phyloP scores from a whole-genome alignment of 1,139 yeast species.

The Sugiyamaella sp. region DNA sequence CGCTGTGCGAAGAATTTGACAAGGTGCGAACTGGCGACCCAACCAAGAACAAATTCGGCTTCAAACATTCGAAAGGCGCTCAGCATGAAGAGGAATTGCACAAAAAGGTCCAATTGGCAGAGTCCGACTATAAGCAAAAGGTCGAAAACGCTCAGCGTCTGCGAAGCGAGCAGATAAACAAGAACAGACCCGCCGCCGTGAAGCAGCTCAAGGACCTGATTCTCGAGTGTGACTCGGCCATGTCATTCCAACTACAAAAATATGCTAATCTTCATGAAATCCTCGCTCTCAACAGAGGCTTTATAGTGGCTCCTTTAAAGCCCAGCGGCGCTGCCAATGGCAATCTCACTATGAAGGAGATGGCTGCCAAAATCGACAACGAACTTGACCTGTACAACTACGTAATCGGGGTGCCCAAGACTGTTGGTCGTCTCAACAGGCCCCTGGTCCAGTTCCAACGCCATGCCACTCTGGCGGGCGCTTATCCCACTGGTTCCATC shows the following conservation, averaged over 20 bases:
- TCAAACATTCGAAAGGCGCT: conserved; percentile 77
- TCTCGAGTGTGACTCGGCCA: conserved; percentile 84
- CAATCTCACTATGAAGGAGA: conserved; percentile 69
- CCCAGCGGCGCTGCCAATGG: conserved; percentile 41
- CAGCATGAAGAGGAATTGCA: conserved; percentile 93
- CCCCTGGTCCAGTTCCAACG: conserved; percentile 65
- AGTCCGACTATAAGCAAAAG: conserved; percentile 78
- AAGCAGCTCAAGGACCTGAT: conserved; percentile 75
- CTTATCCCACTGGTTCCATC: conserved; percentile 22
- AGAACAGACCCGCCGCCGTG: conserved; percentile 77
- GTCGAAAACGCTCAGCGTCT: conserved; percentile 72
- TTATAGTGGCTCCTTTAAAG: conserved; percentile 72
- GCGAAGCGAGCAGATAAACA: conserved; percentile 70
- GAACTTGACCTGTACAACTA: conserved; percentile 80
- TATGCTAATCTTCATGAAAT: conserved; percentile 88
- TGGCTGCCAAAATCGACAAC: conserved; percentile 77
- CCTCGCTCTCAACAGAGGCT: conserved; percentile 80
- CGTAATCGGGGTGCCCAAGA: conserved; percentile 48
- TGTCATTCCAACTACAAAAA: conserved; percentile 84
- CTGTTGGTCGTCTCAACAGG: conserved; percentile 38
- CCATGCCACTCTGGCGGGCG: conserved; percentile 64
- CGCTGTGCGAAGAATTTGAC: conserved; percentile 85
- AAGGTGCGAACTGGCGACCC: conserved; percentile 82
- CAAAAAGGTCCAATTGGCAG: conserved; percentile 79
- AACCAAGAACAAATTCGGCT: conserved; percentile 66